These are phyloP conservation scores for Oryza glumipatula DNA, from an alignment of 176 grass and related monocot species.

Conservation along the genomic window DNA sequence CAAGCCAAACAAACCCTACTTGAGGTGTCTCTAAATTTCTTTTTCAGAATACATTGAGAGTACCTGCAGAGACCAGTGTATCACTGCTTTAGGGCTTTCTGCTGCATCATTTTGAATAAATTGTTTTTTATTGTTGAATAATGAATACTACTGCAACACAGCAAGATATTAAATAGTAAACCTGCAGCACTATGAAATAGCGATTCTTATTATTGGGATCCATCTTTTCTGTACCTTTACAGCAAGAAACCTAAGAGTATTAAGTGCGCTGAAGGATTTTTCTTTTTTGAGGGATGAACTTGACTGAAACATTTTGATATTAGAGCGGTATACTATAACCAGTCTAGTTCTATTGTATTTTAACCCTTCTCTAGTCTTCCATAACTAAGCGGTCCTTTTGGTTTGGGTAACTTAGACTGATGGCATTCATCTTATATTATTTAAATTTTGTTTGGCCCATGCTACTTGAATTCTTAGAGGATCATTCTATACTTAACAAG, in stretches of 20 bases:
- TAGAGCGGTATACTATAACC: not conserved
- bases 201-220: too few relatives aligned
- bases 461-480: not conserved
- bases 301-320: slow-evolving; percentile 35
- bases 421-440: not conserved
- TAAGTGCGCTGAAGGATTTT: too few relatives aligned
- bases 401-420: not conserved
- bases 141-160: not conserved
- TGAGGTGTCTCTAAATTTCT: not conserved
- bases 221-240: too few relatives aligned
- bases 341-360: slow-evolving; percentile 11
- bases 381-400: not conserved
- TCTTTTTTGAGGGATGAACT: too few relatives aligned
- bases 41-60: not conserved
- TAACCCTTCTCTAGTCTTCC: not conserved
- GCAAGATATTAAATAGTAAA: too few relatives aligned
- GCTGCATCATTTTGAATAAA: not conserved
- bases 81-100: not conserved
- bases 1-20: not conserved
- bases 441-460: not conserved
- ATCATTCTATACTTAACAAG: not conserved
- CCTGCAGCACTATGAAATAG: too few relatives aligned
- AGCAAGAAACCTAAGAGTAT: too few relatives aligned
- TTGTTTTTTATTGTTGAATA: not conserved
- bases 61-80: not conserved